These are phyloP conservation scores for Chaetomium olivaceum DNA, from an alignment of 2,329 filamentous ascomycete genomes.

Conservation along the genomic window DNA sequence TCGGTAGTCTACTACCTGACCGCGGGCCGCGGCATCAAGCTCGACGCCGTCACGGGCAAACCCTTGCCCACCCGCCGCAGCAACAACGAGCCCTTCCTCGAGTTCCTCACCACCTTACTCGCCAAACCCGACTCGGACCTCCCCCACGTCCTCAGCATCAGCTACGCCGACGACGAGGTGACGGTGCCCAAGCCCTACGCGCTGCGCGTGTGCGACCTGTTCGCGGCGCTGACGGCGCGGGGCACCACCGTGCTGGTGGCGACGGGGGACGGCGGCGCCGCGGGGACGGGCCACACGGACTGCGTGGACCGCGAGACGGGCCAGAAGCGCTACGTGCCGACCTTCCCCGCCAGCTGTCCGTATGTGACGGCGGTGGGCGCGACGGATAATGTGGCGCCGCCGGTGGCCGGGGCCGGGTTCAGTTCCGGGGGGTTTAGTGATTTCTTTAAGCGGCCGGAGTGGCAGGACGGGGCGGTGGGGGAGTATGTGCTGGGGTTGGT, in stretches of 20 bases:
- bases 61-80: slow-evolving; percentile 34
- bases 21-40: slow-evolving; percentile 46
- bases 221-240: slow-evolving; percentile 55
- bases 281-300: slow-evolving; percentile 47
- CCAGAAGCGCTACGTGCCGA: slow-evolving; percentile 56
- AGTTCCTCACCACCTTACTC: slow-evolving; percentile 54
- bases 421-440: slow-evolving; percentile 56
- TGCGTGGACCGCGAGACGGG: slow-evolving; percentile 63
- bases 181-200: slow-evolving; percentile 55
- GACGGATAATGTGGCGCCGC: slow-evolving; percentile 44
- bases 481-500: slow-evolving; percentile 41
- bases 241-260: slow-evolving; percentile 54
- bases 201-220: slow-evolving; percentile 52
- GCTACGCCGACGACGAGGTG: slow-evolving; percentile 61
- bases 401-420: slow-evolving; percentile 47
- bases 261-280: slow-evolving; percentile 54
- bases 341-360: slow-evolving; percentile 67
- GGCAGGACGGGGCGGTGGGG: slow-evolving; percentile 46
- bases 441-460: slow-evolving; percentile 48
- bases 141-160: slow-evolving; percentile 59
- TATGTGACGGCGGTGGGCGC: slow-evolving; percentile 69
- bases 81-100: slow-evolving; percentile 59
- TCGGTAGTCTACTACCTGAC: slow-evolving; percentile 49
- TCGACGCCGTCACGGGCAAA: slow-evolving; percentile 42
- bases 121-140: slow-evolving; percentile 45